Evolutionary conservation across 306 rosid genomes (phyloP).

Genomic region (Hylodesmum podocarpum): DNA sequence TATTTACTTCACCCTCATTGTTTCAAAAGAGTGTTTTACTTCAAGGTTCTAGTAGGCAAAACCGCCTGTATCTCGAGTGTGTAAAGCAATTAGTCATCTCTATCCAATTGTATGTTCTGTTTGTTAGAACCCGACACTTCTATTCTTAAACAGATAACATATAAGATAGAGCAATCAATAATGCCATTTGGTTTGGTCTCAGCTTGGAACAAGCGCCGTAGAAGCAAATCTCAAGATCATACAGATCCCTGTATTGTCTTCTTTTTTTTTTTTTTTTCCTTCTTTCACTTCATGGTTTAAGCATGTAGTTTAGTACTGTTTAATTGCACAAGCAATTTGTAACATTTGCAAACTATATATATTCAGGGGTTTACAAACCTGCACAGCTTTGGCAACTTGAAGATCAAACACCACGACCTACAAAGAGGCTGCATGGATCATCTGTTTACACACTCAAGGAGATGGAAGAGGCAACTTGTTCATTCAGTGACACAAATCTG

Average conservation of each 20-base stretch:
- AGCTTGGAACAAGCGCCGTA: conserved; percentile 94
- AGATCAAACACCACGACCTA: conserved; percentile 54
- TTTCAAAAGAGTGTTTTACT: conserved; percentile 13
- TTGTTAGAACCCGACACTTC: conserved; percentile 36
- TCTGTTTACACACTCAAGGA: conserved; percentile 77
- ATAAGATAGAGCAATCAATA: conserved; percentile 31
- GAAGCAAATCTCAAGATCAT: conserved; percentile 76
- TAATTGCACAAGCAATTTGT: conserved; percentile 7
- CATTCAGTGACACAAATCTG: conserved; percentile 79
- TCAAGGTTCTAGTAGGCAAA: neutral
- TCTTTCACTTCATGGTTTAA: neutral
- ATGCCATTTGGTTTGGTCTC: conserved; percentile 93
- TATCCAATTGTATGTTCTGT: conserved; percentile 31
- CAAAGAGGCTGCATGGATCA: conserved; percentile 77
- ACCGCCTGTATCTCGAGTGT: neutral
- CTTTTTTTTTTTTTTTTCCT: neutral
- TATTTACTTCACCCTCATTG: neutral
- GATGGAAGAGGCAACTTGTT: conserved; percentile 90
- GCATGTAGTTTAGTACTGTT: neutral
- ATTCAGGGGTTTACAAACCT: conserved; percentile 83
- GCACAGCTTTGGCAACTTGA: conserved; percentile 82
- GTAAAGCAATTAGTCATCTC: conserved; percentile 32
- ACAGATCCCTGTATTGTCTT: conserved; percentile 71
- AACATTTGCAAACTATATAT: neutral
- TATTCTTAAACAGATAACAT: conserved; percentile 17